Conservation (phyloP, 2,329 filamentous ascomycete species). For the Ilyonectria mors-panacis region DNA sequence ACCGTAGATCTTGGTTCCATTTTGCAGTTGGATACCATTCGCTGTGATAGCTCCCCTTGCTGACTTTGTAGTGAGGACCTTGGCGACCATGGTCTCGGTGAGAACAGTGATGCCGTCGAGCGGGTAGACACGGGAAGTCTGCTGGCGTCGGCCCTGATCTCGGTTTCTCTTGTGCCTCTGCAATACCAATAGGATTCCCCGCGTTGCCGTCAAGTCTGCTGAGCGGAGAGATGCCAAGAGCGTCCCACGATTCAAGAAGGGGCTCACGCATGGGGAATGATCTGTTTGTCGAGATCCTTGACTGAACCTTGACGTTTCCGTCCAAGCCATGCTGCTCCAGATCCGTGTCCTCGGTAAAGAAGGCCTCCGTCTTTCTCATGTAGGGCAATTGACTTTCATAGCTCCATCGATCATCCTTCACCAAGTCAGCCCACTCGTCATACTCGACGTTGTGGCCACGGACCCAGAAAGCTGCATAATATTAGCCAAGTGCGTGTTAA, state of each 20-base stretch:
- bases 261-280: slow-evolving; percentile 56
- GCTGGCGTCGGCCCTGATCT: slow-evolving; percentile 39
- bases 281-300: slow-evolving; percentile 49
- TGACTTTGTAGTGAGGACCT: slow-evolving; percentile 32
- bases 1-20: slow-evolving; percentile 41
- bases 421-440: slow-evolving; percentile 56
- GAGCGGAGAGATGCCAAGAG: slow-evolving; percentile 52
- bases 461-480: slow-evolving; percentile 50
- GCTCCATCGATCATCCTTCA: slow-evolving; percentile 58
- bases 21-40: slow-evolving; percentile 18
- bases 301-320: slow-evolving; percentile 52
- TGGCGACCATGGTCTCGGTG: slow-evolving; percentile 42
- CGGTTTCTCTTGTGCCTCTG: slow-evolving; percentile 48
- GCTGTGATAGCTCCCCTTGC: neutral
- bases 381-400: slow-evolving; percentile 55
- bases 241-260: slow-evolving; percentile 56
- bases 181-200: slow-evolving; percentile 50
- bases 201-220: slow-evolving; percentile 46
- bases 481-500: neutral
- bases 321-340: slow-evolving; percentile 54
- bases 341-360: slow-evolving; percentile 54
- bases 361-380: slow-evolving; percentile 21
- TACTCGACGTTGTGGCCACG: slow-evolving; percentile 61
- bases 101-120: slow-evolving; percentile 45
- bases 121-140: slow-evolving; percentile 39